A percentile compares a stretch with the other conserved stretches of the same genome.
phyloP scores from a whole-genome alignment of 768 basidiomycete genomes.

The Terana coerulea region DNA sequence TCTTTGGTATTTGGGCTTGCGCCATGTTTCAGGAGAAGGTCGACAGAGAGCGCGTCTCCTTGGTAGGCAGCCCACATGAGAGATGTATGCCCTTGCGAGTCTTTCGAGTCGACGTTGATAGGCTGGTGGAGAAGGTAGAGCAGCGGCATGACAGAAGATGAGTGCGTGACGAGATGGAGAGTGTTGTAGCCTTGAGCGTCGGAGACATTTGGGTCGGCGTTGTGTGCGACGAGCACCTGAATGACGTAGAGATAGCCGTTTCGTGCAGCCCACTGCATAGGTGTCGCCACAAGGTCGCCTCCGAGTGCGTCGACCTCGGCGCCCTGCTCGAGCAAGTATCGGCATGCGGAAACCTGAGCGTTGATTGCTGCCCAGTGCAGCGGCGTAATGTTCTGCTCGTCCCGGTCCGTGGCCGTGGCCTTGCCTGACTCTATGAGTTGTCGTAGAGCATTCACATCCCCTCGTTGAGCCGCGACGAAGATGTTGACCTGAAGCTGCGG shows the following conservation, averaged over 20 bases:
- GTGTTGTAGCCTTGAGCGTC: slow-evolving; percentile 97
- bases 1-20: slow-evolving; percentile 77
- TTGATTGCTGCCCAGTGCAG: slow-evolving; percentile 99
- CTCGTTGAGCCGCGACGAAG: slow-evolving; percentile 84
- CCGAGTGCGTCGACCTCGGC: slow-evolving; percentile 94
- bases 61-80: slow-evolving; percentile 99
- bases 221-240: slow-evolving; percentile 84
- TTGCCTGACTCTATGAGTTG: slow-evolving; percentile 68
- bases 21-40: slow-evolving; percentile 82
- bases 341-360: slow-evolving; percentile 85
- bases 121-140: slow-evolving; percentile 92
- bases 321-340: slow-evolving; percentile 84
- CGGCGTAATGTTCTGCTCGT: slow-evolving; percentile 89
- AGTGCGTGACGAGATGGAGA: slow-evolving; percentile 93
- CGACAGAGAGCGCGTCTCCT: slow-evolving; percentile 93
- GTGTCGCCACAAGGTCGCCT: slow-evolving; percentile 91
- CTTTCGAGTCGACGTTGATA: slow-evolving; percentile 84
- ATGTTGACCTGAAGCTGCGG: slow-evolving; percentile 48
- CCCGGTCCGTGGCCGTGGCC: slow-evolving; percentile 72
- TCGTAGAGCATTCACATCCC: slow-evolving; percentile 65
- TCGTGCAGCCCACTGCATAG: slow-evolving; percentile 97
- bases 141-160: slow-evolving; percentile 90
- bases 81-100: slow-evolving; percentile 78
- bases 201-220: slow-evolving; percentile 86
- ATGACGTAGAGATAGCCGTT: slow-evolving; percentile 96